Evolutionary conservation across 352 stramenopile species (phyloP).

Genomic region (Vaucheria bursata): DNA sequence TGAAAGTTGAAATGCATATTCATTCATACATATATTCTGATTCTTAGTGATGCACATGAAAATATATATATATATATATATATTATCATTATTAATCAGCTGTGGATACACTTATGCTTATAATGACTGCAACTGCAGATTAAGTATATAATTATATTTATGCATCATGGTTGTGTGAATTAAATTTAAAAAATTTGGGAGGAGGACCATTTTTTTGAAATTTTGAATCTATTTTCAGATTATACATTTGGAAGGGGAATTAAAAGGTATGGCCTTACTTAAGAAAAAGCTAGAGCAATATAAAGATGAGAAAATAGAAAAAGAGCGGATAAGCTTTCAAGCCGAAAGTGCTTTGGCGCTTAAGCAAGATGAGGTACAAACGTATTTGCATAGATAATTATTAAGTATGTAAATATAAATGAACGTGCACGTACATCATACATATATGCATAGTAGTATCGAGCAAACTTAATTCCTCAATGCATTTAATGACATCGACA

Average conservation of each 20-base stretch:
- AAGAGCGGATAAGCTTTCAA: constrained; percentile 39
- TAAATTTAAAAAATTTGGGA: too few relatives aligned
- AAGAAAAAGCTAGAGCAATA: constrained; percentile 48
- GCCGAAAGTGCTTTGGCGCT: constrained; percentile 21
- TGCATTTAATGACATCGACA: too few relatives aligned
- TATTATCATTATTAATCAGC: background rate
- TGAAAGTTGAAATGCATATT: too few relatives aligned
- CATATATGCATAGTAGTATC: too few relatives aligned
- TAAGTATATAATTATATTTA: background rate
- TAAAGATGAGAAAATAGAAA: constrained; percentile 39
- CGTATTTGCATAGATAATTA: background rate
- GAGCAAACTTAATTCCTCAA: too few relatives aligned
- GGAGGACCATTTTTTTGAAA: background rate
- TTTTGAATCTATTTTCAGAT: constrained; percentile 18
- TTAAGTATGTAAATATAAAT: too few relatives aligned
- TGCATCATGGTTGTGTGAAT: background rate
- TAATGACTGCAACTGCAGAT: background rate
- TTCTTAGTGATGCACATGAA: background rate
- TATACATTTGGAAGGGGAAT: constrained; percentile 39
- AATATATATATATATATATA: background rate
- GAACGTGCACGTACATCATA: too few relatives aligned
- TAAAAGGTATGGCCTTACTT: constrained; percentile 43
- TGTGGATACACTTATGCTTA: background rate
- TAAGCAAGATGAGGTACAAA: constrained; percentile 35
- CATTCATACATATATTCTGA: too few relatives aligned